These are phyloP conservation scores for Carex parvula DNA, from an alignment of 176 grass and related monocot genomes.

Conservation along the genomic window DNA sequence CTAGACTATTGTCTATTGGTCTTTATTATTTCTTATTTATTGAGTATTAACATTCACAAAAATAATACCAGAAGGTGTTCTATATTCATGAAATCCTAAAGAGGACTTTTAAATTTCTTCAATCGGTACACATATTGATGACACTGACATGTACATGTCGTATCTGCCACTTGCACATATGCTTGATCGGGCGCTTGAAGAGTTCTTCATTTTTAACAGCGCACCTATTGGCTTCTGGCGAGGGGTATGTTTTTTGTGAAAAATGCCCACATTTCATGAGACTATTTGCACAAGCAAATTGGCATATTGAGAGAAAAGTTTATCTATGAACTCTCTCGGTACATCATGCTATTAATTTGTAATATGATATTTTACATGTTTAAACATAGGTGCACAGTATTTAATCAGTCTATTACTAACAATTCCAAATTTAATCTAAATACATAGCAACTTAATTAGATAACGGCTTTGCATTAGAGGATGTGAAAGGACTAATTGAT, in stretches of 20 bases:
- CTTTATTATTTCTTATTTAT: background rate
- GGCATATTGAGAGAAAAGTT: no score
- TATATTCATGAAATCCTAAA: background rate
- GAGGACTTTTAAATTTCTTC: background rate
- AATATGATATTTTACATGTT: background rate
- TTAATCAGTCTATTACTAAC: background rate
- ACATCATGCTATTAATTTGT: no score
- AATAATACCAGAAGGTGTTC: background rate
- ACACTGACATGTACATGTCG: constrained; percentile 63
- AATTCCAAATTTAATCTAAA: background rate
- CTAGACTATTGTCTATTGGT: background rate
- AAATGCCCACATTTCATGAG: background rate
- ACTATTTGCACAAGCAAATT: background rate
- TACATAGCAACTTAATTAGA: background rate
- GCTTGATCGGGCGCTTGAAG: constrained; percentile 71
- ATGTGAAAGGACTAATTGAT: constrained; percentile 77
- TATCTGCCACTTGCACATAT: constrained; percentile 89
- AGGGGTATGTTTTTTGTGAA: constrained; percentile 42
- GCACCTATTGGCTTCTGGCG: constrained; percentile 91
- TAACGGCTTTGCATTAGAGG: constrained; percentile 17
- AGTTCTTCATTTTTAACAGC: constrained; percentile 66
- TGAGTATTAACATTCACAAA: background rate
- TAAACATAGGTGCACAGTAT: background rate
- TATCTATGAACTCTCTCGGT: no score
- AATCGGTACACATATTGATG: constrained; percentile 41